Evolutionary conservation across 2,329 filamentous ascomycete genomes (phyloP), one percentile per base, ranked within the genome.

Genomic region (Paracoccidioides brasiliensis): DNA sequence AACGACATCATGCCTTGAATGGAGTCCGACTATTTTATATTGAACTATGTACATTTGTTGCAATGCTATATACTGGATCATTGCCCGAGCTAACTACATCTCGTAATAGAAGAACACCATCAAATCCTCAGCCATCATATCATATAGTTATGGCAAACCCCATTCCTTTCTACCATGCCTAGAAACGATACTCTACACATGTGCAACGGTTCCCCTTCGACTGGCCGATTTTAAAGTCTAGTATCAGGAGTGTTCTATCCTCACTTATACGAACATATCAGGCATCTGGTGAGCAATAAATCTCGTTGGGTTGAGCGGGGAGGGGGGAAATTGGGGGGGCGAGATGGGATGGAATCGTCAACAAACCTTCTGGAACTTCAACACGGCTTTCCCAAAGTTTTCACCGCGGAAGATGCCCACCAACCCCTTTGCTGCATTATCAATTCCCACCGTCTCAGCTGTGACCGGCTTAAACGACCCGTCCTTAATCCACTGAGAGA

Each of bases 321-420:
- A 22, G 22, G 22, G 22, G 22, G 22, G 1, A 22, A 1, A 22
- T 22, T 22, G 22, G 22, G 2, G 2, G 22, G 22, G 22, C 22
- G 22, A 22, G 22, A 22, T 22, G 22, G 22, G 22, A 22, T 22
- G 22, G 22, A 22, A 22, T 41, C 14, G 10, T 52, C 40, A 55
- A 38, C 56, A 42, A 52, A 48, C 42, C 46, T 78, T 51, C 72
- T 82, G 62, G 41, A 85, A 80, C 76, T 88, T 86, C 64, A 93
- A 65, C 28, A 93, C 80, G 14, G 88, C 86, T 80, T 95, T 95
- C 62, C 89, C 89, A 71, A 90, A 87, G 75, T 94, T 94, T 70
- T 86, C 79, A 50, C 89, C 89, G 64, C 80, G 69, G 55, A 93
- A 77, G 75, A 94, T 83, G 10, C 82, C 86, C 10, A 91, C 71